Conservation (phyloP, 495 filamentous ascomycete species). For the Lophiostoma macrostomum region DNA sequence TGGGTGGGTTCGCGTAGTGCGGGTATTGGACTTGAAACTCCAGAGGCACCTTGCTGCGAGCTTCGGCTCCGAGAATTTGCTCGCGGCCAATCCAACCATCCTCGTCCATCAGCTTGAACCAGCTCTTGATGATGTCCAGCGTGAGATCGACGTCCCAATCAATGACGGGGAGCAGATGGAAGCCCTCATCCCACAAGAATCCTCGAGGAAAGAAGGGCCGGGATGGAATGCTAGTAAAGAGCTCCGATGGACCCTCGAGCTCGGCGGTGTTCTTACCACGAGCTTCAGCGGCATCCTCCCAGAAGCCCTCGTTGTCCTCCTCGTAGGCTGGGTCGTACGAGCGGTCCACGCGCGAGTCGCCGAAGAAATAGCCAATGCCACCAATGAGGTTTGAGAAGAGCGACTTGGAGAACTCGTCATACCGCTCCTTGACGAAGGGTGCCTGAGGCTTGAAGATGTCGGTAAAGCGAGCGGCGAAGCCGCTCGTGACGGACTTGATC, state of each 20-base stretch:
- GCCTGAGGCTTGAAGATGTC: constrained; percentile 68
- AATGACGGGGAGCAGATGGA: constrained; percentile 85
- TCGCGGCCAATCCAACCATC: constrained; percentile 98
- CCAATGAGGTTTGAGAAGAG: constrained; percentile 94
- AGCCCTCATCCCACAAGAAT: constrained; percentile 97
- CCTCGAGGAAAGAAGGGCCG: constrained; percentile 94
- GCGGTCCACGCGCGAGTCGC: constrained; percentile 79
- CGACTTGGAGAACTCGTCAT: constrained; percentile 75
- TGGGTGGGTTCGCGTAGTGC: constrained; percentile 98
- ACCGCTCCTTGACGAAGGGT: constrained; percentile 71
- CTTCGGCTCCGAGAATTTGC: constrained; percentile 92
- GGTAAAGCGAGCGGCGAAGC: constrained; percentile 72
- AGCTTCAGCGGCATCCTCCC: constrained; percentile 83
- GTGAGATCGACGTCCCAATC: constrained; percentile 91
- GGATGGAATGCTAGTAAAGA: constrained; percentile 91
- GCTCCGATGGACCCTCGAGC: constrained; percentile 79
- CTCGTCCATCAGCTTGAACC: constrained; percentile 93
- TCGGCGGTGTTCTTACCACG: constrained; percentile 60
- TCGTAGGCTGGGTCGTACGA: constrained; percentile 89
- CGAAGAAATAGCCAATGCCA: constrained; percentile 94
- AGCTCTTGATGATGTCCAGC: constrained; percentile 89
- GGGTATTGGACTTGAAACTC: constrained; percentile 97
- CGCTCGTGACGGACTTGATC: constrained; percentile 60
- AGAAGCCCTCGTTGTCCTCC: constrained; percentile 95
- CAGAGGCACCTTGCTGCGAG: constrained; percentile 88